A percentile compares a stretch with the other conserved stretches of the same genome.
These are phyloP conservation scores for Aquilaria yunnanensis DNA, from an alignment of 345 rosid genomes.

Conservation along the genomic window DNA sequence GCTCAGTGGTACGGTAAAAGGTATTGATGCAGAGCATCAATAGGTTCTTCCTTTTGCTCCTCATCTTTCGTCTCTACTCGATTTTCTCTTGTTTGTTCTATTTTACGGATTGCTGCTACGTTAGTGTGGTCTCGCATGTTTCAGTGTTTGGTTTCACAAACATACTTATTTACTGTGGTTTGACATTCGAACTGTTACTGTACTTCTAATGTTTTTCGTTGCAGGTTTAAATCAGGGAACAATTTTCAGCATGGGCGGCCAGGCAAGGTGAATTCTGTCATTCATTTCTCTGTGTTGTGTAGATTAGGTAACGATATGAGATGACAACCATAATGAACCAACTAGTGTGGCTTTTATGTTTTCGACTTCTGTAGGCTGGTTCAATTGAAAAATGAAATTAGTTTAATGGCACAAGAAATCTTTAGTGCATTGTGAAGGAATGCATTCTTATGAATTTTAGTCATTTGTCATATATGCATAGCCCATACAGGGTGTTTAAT, in stretches of 20 bases:
- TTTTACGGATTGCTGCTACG: constrained; percentile 3
- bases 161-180: constrained; percentile 1
- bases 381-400: no score
- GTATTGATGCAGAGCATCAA: no score
- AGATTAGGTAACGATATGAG: no score
- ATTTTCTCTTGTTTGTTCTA: neutral
- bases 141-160: no score
- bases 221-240: neutral
- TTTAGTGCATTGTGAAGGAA: no score
- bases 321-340: no score
- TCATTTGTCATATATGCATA: neutral
- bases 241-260: neutral
- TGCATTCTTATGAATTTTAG: no score
- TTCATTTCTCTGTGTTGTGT: neutral
- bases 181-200: neutral
- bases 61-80: neutral
- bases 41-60: neutral
- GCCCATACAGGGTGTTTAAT: neutral
- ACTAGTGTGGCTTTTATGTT: no score
- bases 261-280: neutral
- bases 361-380: no score
- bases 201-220: neutral
- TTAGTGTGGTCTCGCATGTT: neutral
- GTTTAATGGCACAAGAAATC: no score
- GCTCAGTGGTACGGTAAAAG: no score